Base-by-base conservation (phyloP, 1,284 basidiomycete species). In the Heterobasidion parviporum region DNA sequence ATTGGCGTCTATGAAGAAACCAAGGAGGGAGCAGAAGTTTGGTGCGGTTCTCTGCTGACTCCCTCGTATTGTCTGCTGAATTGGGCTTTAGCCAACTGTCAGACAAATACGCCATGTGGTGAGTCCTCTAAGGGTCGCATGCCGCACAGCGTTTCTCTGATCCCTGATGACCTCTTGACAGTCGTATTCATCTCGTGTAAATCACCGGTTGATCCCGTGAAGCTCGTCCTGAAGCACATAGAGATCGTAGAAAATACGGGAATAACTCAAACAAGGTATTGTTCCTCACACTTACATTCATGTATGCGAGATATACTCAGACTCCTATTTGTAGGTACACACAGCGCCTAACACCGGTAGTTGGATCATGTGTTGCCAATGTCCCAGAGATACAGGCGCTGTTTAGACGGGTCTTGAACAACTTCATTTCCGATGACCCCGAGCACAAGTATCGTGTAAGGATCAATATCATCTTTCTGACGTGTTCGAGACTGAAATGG, bases 141-240 rank as follows among this genome's bases (percentile, higher is more conserved):
- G 51, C 57, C 8, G 60, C 45, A 26, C 7, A 5, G 5, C 38
- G 52, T 52, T 2, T 41, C 38, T 46, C 34, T 56, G 14, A 44
- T 16, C 35, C 12, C 49, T 26, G 7, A 38, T 20, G 6, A 14
- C 26, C 45, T 35, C n/a, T 32, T 49, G 50, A 9, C 59, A 92
- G 89, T 91, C 14, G 72, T 89, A 18, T 92, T 90, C 67, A 86
- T 92, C 53, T 83, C 87, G 8, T 90, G 87, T 68, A 85, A 80
- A 67, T 72, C 81, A 2, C 89, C 89, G 0, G 74, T 90, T 36
- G 83, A 92, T 64, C 89, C 90, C 0, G 83, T 91, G n/a, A 70
- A 79, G 59, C 70, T 92, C 9, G 79, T 89, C n/a, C 65, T 77
- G 35, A 78, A 77, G 47, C 81, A 89, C 61, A 73, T 90, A 6